Evolutionary conservation across 1,284 basidiomycete genomes (phyloP).

Genomic region (Marasmius oreades): DNA sequence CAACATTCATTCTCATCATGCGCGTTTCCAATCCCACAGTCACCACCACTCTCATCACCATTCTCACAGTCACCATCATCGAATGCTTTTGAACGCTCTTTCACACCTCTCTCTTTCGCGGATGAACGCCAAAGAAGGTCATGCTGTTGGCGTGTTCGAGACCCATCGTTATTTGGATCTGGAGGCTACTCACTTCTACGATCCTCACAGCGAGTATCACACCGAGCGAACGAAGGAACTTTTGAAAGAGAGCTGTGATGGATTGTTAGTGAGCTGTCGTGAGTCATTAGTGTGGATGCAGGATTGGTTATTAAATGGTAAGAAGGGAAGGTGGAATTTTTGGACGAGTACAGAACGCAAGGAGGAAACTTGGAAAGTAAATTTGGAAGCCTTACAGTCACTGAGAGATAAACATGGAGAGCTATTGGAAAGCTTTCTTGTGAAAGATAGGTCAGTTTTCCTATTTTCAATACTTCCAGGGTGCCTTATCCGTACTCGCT

Average conservation of each 20-base stretch:
- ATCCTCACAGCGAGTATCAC: slow-evolving; percentile 49
- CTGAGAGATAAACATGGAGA: slow-evolving; percentile 37
- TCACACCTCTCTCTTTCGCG: slow-evolving; percentile 25
- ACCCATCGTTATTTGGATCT: slow-evolving; percentile 75
- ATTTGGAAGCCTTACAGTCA: slow-evolving; percentile 34
- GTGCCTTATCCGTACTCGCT: slow-evolving; percentile 11
- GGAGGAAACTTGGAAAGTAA: slow-evolving; percentile 29
- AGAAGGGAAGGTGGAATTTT: slow-evolving; percentile 37
- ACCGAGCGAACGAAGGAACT: slow-evolving; percentile 50
- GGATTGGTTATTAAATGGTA: slow-evolving; percentile 49
- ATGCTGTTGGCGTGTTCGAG: slow-evolving; percentile 79
- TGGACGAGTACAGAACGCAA: slow-evolving; percentile 28
- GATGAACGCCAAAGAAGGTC: slow-evolving; percentile 28
- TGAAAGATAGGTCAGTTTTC: slow-evolving; percentile 1
- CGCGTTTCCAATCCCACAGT: slow-evolving; percentile 17
- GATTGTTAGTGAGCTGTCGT: slow-evolving; percentile 49
- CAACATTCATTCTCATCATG: slow-evolving; percentile 10
- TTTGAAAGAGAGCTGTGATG: slow-evolving; percentile 54
- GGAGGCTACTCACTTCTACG: slow-evolving; percentile 55
- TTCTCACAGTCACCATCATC: slow-evolving; percentile 25
- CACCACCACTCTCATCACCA: slow-evolving; percentile 23
- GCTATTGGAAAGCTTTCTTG: slow-evolving; percentile 36
- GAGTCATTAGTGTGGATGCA: slow-evolving; percentile 44
- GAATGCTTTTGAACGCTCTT: slow-evolving; percentile 28
- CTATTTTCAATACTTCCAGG: slow-evolving; percentile 21